Base-by-base conservation (phyloP, 2,329 filamentous ascomycete species). In the Phialemonium atrogriseum region DNA sequence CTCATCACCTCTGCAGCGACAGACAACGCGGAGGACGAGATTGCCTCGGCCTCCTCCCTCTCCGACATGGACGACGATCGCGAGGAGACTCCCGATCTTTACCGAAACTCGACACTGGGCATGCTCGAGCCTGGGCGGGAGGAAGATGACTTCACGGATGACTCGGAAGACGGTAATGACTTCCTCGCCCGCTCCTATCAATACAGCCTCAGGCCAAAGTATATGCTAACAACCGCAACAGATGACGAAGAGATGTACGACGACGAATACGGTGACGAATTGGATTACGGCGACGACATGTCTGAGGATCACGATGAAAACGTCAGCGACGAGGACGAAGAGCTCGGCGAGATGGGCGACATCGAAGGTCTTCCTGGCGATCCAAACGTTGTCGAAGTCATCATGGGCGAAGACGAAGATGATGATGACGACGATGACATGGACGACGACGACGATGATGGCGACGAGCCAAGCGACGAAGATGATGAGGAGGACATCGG, bases 61-160 rank as follows among this genome's bases (percentile, higher is more conserved):
- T 95, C 89, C 9, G 88, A 94, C 41, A 66, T 87, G 30, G 84
- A 88, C 24, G 84, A 88, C 39, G 80, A 85, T 34, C 80, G 87
- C 26, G 87, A 94, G 56, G 91, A 96, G 54, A 98, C 93, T 5
- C 91, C 93, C 18, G 91, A 98, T 59, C 70, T 98, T 13, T 96
- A 95, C 63, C 83, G 93, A 32, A 94, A 96, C 56, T 96, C 91
- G 2, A 86, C 93, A 2, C 67, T 98, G 14, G 89, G 91, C 30
- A 93, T 96, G 78, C 79, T 95, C 32, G 91, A 96, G 54, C 80
- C 84, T 42, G 76, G 80, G 30, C 76, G 82, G 36, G 81, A 87
- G 38, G 80, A 84, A 38, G n/a, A n/a, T n/a, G 85, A 89, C 41
- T 87, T 85, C 30, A 86, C 84, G 20, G 83, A 85, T 19, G 66